Percentiles rank a stretch among this genome's conserved stretches.
Evolutionary conservation across 148 eudicot species (phyloP).

Genomic region (Diospyros lotus): DNA sequence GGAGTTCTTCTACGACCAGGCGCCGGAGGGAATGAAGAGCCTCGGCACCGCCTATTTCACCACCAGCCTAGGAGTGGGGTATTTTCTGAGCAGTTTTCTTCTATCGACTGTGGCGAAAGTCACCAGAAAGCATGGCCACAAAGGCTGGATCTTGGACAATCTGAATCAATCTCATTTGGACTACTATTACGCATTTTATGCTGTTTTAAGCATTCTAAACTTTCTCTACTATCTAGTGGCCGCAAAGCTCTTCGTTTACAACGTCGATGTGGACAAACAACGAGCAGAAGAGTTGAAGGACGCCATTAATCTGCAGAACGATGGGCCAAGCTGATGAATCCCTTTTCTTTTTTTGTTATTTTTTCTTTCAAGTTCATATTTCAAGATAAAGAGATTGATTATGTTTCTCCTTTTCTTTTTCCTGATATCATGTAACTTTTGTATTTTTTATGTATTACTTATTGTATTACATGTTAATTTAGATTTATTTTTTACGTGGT

Average conservation of each 20-base stretch:
- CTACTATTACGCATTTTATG: conserved; percentile 27
- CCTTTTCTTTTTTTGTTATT: too few relatives aligned
- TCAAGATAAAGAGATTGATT: too few relatives aligned
- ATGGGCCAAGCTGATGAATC: too few relatives aligned
- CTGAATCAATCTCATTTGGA: conserved; percentile 22
- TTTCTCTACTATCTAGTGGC: conserved; percentile 20
- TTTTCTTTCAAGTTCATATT: too few relatives aligned
- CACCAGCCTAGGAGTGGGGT: conserved; percentile 21
- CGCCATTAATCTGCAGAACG: not conserved
- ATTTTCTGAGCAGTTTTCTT: conserved; percentile 23
- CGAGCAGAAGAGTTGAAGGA: conserved; percentile 3
- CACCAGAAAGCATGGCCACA: conserved; percentile 22
- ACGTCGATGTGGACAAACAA: not conserved
- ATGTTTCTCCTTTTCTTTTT: too few relatives aligned
- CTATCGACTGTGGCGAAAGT: conserved; percentile 20
- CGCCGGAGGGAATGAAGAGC: conserved; percentile 34
- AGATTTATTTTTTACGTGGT: too few relatives aligned
- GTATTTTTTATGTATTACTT: too few relatives aligned
- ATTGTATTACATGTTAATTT: too few relatives aligned
- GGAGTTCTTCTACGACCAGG: conserved; percentile 30
- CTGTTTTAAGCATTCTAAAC: conserved; percentile 20
- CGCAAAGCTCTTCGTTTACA: conserved; percentile 21
- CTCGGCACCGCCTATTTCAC: conserved; percentile 24
- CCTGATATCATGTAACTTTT: too few relatives aligned
- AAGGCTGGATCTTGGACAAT: conserved; percentile 29